Evolutionary conservation across 2,329 filamentous ascomycete species (phyloP).

Genomic region (Pseudonectria buxi): DNA sequence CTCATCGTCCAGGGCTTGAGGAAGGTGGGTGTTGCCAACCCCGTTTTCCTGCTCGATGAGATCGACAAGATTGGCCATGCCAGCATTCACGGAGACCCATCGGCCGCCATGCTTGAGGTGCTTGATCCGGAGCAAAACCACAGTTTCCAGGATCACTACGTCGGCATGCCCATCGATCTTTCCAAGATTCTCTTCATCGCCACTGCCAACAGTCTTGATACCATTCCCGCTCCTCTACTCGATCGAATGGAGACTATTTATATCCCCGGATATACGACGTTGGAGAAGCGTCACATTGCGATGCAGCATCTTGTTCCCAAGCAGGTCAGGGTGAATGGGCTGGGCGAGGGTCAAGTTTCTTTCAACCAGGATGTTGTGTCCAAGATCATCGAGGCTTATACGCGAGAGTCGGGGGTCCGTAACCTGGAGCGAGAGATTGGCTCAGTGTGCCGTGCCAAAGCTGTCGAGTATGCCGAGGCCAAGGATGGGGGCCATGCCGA

Average conservation of each 20-base stretch:
- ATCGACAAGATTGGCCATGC: constrained; percentile 93
- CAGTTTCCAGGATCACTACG: constrained; percentile 90
- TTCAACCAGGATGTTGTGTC: constrained; percentile 81
- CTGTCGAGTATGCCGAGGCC: constrained; percentile 88
- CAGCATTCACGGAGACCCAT: constrained; percentile 92
- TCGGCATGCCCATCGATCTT: constrained; percentile 90
- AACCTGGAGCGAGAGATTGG: constrained; percentile 95
- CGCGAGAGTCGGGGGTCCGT: constrained; percentile 89
- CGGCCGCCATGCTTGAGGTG: constrained; percentile 95
- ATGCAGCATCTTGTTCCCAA: constrained; percentile 91
- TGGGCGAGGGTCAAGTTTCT: constrained; percentile 65
- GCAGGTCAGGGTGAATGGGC: constrained; percentile 85
- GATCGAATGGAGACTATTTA: constrained; percentile 97
- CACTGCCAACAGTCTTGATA: constrained; percentile 90
- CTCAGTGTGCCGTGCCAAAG: constrained; percentile 88
- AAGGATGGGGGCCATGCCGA: constrained; percentile 64
- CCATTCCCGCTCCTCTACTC: constrained; percentile 85
- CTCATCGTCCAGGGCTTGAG: constrained; percentile 88
- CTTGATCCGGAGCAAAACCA: constrained; percentile 96
- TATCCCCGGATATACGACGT: constrained; percentile 88
- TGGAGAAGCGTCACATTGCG: constrained; percentile 95
- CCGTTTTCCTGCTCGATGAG: constrained; percentile 91
- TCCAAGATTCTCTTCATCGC: constrained; percentile 97
- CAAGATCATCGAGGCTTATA: constrained; percentile 95
- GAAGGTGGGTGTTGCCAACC: constrained; percentile 93